Percentiles rank a stretch among this genome's conserved stretches.
These are phyloP conservation scores for Pestalotiopsis sp. DNA, from an alignment of 2,329 filamentous ascomycete species.

Conservation along the genomic window DNA sequence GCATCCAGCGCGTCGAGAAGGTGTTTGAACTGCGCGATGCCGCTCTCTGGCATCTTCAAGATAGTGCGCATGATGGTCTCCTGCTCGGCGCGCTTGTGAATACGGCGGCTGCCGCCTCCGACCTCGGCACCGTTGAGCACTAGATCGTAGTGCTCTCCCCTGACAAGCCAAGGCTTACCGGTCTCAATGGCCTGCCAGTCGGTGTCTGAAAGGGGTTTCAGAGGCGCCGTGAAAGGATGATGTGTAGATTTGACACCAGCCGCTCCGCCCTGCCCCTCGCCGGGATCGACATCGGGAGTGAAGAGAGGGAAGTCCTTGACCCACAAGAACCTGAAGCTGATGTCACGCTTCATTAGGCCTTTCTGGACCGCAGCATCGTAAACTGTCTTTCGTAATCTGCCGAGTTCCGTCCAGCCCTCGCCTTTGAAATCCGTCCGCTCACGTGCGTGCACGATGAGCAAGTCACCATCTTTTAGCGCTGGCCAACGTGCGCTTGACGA, in stretches of 20 bases:
- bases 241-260: slow-evolving; percentile 87
- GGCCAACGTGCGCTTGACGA: slow-evolving; percentile 23
- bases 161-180: slow-evolving; percentile 63
- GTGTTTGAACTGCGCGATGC: slow-evolving; percentile 82
- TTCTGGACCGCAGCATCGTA: slow-evolving; percentile 71
- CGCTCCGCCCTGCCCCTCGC: slow-evolving; percentile 79
- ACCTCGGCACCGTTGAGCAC: slow-evolving; percentile 95
- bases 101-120: slow-evolving; percentile 89
- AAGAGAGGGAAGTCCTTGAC: slow-evolving; percentile 92
- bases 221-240: slow-evolving; percentile 93
- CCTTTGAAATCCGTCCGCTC: slow-evolving; percentile 66
- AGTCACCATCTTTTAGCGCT: slow-evolving; percentile 68
- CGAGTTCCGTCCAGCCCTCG: slow-evolving; percentile 69
- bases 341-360: slow-evolving; percentile 52
- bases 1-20: slow-evolving; percentile 79
- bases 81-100: slow-evolving; percentile 83
- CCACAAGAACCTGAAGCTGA: slow-evolving; percentile 75
- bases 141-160: slow-evolving; percentile 91
- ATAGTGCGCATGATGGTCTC: slow-evolving; percentile 84
- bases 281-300: slow-evolving; percentile 60
- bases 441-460: slow-evolving; percentile 82
- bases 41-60: slow-evolving; percentile 73
- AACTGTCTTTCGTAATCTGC: slow-evolving; percentile 71
- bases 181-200: slow-evolving; percentile 66
- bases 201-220: slow-evolving; percentile 71